Evolutionary conservation across 1,284 basidiomycete species (phyloP).

Genomic region (Pseudozyma hubeiensis): DNA sequence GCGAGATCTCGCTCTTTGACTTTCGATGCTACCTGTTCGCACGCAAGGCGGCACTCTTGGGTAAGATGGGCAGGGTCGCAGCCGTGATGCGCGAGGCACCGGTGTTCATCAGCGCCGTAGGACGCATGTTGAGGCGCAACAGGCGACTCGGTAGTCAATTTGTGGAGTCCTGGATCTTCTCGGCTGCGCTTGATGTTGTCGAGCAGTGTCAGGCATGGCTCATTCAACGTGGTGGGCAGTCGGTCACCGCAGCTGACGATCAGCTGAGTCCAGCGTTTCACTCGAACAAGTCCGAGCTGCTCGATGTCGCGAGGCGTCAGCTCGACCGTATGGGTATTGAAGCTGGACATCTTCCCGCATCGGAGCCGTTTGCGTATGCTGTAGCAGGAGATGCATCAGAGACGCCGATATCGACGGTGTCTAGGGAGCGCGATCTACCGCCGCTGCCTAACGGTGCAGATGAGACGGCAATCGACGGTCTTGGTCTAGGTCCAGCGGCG

Average conservation of each 20-base stretch:
- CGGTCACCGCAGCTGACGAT: conserved; percentile 20
- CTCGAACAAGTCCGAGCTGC: conserved; percentile 78
- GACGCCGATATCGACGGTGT: too few species aligned
- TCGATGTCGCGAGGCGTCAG: conserved; percentile 81
- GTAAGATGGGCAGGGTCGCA: conserved; percentile 76
- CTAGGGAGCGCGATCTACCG: conserved; percentile 38
- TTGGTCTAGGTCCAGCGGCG: conserved; percentile 10
- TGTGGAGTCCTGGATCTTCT: conserved; percentile 94
- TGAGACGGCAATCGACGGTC: not conserved
- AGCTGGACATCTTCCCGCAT: conserved; percentile 77
- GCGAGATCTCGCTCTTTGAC: conserved; percentile 92
- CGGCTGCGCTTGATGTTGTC: conserved; percentile 86
- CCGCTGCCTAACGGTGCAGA: conserved; percentile 17
- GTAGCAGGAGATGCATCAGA: not conserved
- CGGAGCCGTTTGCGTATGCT: conserved; percentile 73
- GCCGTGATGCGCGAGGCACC: conserved; percentile 78
- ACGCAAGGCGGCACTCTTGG: conserved; percentile 82
- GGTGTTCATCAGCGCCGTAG: conserved; percentile 83
- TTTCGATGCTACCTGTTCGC: conserved; percentile 91
- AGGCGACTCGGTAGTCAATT: conserved; percentile 74
- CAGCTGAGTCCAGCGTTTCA: conserved; percentile 59
- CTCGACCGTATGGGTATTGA: conserved; percentile 83
- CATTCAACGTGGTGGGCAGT: conserved; percentile 46
- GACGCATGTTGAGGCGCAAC: conserved; percentile 79
- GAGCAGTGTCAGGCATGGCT: conserved; percentile 85